These are phyloP conservation scores for Leishmania gerbilli DNA, from an alignment of 208 protist genomes.

Conservation along the genomic window DNA sequence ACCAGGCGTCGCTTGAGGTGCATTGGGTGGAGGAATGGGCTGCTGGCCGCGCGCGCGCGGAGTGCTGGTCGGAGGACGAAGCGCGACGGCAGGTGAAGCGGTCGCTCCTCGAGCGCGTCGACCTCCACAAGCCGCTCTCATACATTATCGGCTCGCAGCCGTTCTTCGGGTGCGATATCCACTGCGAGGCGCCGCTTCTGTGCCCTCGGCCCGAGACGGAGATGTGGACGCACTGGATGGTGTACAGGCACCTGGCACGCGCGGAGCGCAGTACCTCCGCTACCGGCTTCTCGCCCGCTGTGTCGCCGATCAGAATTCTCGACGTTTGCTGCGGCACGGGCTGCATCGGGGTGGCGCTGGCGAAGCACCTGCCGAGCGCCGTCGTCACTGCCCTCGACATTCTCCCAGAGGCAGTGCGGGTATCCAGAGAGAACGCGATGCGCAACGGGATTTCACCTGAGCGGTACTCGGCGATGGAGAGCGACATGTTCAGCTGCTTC, in stretches of 20 bases:
- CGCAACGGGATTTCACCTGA: constrained; percentile 54
- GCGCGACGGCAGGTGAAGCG: constrained; percentile 63
- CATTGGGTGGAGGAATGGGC: constrained; percentile 84
- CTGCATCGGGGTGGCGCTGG: constrained; percentile 86
- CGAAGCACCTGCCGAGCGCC: constrained; percentile 57
- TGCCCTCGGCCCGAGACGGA: constrained; percentile 88
- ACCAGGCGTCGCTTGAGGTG: constrained; percentile 77
- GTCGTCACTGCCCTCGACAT: constrained; percentile 74
- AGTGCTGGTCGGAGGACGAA: constrained; percentile 14
- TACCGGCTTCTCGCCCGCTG: background rate
- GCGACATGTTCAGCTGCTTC: constrained; percentile 84
- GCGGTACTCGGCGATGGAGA: constrained; percentile 58
- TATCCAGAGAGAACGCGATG: constrained; percentile 54
- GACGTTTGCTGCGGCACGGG: constrained; percentile 90
- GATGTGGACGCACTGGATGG: constrained; percentile 88
- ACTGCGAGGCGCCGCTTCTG: constrained; percentile 68
- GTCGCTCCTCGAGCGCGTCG: constrained; percentile 73
- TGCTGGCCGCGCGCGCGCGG: constrained; percentile 8
- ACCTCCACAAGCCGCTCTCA: constrained; percentile 82
- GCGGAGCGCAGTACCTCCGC: background rate
- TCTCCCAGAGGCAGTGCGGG: constrained; percentile 46
- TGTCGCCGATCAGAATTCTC: constrained; percentile 44
- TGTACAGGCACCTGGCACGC: constrained; percentile 43
- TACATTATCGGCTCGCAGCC: constrained; percentile 90
- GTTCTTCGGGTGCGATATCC: constrained; percentile 83